Conservation (phyloP, 2,329 filamentous ascomycete species). For the Nothophaeocryptopus gaeumannii region DNA sequence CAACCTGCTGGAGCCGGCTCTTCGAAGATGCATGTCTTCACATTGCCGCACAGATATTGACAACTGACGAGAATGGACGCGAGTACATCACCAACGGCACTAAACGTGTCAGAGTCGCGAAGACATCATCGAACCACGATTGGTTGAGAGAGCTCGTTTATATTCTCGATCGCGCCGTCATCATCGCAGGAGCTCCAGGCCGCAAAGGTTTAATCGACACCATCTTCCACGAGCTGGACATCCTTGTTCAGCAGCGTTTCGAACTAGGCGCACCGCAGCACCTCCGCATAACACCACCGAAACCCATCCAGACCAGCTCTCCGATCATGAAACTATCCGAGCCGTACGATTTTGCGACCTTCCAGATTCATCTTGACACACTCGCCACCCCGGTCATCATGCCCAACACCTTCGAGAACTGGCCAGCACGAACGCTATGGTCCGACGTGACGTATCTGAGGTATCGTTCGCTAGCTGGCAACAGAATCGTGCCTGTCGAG, state of each 20-base stretch:
- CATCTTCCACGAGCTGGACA: conserved; percentile 52
- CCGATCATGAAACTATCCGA: conserved; percentile 13
- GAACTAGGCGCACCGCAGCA: background rate
- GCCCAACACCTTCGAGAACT: conserved; percentile 60
- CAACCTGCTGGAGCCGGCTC: conserved; percentile 65
- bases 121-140: background rate
- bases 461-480: conserved; percentile 68
- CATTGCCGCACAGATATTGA: conserved; percentile 47
- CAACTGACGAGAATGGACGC: background rate
- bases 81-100: background rate
- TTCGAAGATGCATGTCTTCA: conserved; percentile 70
- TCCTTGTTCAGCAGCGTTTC: conserved; percentile 22
- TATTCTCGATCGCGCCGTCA: conserved; percentile 71
- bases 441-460: conserved; percentile 69
- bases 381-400: conserved; percentile 63
- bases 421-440: conserved; percentile 83
- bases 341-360: conserved; percentile 24
- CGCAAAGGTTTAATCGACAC: conserved; percentile 49
- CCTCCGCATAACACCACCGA: conserved; percentile 16
- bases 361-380: conserved; percentile 30
- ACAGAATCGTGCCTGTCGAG: conserved; percentile 64
- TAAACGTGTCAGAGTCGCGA: conserved; percentile 1
- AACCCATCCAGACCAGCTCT: conserved; percentile 5
- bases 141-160: conserved; percentile 52
- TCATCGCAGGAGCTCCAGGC: conserved; percentile 66